These are phyloP conservation scores for Pestalotiopsis sp. DNA, from an alignment of 2,329 filamentous ascomycete species.

Conservation along the genomic window DNA sequence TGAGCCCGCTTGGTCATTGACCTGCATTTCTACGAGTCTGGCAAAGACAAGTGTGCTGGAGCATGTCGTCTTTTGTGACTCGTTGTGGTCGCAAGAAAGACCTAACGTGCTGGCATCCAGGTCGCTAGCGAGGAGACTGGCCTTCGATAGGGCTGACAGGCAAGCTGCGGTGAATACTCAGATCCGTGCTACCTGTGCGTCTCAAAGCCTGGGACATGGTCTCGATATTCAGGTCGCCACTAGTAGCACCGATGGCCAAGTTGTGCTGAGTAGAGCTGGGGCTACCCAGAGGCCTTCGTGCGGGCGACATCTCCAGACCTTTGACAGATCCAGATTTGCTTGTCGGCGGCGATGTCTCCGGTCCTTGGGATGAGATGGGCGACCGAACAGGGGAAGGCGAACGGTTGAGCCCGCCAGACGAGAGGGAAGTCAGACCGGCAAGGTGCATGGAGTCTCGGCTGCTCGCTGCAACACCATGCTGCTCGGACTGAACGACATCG, in stretches of 20 bases:
- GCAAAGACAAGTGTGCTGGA: neutral
- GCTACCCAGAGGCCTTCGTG: conserved; percentile 63
- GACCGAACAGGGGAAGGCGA: conserved; percentile 83
- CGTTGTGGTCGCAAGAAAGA: neutral
- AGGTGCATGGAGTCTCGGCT: conserved; percentile 73
- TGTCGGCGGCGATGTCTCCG: conserved; percentile 71
- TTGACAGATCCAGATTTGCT: conserved; percentile 77
- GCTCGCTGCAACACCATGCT: conserved; percentile 53
- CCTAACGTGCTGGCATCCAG: neutral
- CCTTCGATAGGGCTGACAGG: conserved; percentile 61
- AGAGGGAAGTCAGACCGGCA: conserved; percentile 65
- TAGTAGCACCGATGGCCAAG: conserved; percentile 43
- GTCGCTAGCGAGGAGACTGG: conserved; percentile 26
- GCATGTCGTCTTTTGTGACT: neutral
- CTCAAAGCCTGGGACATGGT: conserved; percentile 90
- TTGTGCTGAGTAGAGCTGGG: conserved; percentile 58
- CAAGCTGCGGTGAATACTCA: conserved; percentile 59
- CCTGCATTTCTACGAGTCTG: neutral
- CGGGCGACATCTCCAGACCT: conserved; percentile 72
- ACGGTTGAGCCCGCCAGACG: conserved; percentile 56
- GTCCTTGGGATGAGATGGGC: conserved; percentile 72
- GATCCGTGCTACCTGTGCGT: conserved; percentile 82
- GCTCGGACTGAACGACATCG: conserved; percentile 88
- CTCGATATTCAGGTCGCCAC: conserved; percentile 82
- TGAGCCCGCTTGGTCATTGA: neutral